Evolutionary conservation across 176 grass and related monocot species (phyloP).

Genomic region (Oryza officinalis): DNA sequence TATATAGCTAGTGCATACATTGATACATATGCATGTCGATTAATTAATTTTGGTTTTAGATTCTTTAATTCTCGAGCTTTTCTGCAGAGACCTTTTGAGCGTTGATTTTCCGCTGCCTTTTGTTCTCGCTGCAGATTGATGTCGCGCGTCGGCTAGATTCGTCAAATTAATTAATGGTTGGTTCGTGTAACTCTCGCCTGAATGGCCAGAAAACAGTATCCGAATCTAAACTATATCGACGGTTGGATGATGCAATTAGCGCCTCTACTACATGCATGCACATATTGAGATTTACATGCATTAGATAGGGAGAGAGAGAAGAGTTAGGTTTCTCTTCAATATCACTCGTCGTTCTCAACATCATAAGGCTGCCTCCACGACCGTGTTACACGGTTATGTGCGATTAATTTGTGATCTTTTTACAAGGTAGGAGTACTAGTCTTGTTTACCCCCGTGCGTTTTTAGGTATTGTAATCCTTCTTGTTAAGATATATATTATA

Average conservation of each 20-base stretch:
- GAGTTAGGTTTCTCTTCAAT: no score
- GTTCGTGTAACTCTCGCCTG: neutral
- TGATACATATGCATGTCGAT: neutral
- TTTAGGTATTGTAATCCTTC: no score
- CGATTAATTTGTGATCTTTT: no score
- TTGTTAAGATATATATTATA: no score
- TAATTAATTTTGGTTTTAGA: neutral
- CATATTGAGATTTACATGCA: neutral
- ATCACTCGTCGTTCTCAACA: no score
- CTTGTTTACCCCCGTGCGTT: no score
- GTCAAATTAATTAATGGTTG: conserved; percentile 1
- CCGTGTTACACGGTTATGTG: no score
- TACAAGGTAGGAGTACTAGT: no score
- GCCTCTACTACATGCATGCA: neutral
- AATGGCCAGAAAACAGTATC: neutral
- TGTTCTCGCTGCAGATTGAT: neutral
- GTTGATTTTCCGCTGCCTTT: neutral
- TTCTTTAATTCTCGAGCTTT: neutral
- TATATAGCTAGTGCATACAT: no score
- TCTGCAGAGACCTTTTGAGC: neutral
- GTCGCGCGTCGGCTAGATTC: neutral
- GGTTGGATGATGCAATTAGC: neutral
- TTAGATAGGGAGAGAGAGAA: neutral
- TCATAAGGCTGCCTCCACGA: no score
- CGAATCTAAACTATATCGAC: neutral